Percentiles rank a stretch among this genome's conserved stretches.
These are phyloP conservation scores for Conticribra guillardii DNA, from an alignment of 108 stramenopile species.

Conservation along the genomic window DNA sequence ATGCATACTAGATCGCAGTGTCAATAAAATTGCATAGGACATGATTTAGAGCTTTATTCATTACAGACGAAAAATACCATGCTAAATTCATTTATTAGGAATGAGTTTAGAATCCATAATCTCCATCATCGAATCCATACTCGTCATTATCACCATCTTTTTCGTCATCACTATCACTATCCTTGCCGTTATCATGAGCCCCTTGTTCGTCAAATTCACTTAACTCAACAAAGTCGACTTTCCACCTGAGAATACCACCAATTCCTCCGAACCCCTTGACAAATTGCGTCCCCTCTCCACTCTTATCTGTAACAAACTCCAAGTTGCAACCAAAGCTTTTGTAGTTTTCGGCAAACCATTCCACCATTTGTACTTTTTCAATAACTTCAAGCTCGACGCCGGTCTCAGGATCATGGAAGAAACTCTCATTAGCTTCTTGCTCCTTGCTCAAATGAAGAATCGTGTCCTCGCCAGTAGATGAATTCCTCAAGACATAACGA, in stretches of 20 bases:
- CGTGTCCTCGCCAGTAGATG: conserved; percentile 79
- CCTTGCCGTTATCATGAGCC: conserved; percentile 52
- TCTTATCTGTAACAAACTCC: conserved; percentile 98
- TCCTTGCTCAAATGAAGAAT: conserved; percentile 91
- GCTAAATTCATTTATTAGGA: not conserved
- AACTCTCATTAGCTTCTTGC: conserved; percentile 86
- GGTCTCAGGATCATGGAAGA: conserved; percentile 87
- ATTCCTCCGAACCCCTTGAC: conserved; percentile 99
- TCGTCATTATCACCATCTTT: conserved; percentile 65
- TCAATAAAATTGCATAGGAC: too few relatives aligned
- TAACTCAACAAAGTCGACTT: conserved; percentile 95
- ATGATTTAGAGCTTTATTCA: not conserved
- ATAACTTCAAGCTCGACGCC: conserved; percentile 94
- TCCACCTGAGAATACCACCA: conserved; percentile 98
- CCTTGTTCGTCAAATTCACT: conserved; percentile 74
- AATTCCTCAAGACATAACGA: conserved; percentile 86
- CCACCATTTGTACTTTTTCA: conserved; percentile 91
- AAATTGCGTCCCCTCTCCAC: conserved; percentile 98
- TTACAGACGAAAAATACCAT: not conserved
- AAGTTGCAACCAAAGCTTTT: conserved; percentile 95
- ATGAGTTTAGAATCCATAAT: conserved; percentile 84
- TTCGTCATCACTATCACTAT: conserved; percentile 64
- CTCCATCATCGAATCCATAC: conserved; percentile 92
- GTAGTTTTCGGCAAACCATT: conserved; percentile 99
- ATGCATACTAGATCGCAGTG: too few relatives aligned